Evolutionary conservation across 768 basidiomycete species (phyloP).

Genomic region (Leccinum broughii): DNA sequence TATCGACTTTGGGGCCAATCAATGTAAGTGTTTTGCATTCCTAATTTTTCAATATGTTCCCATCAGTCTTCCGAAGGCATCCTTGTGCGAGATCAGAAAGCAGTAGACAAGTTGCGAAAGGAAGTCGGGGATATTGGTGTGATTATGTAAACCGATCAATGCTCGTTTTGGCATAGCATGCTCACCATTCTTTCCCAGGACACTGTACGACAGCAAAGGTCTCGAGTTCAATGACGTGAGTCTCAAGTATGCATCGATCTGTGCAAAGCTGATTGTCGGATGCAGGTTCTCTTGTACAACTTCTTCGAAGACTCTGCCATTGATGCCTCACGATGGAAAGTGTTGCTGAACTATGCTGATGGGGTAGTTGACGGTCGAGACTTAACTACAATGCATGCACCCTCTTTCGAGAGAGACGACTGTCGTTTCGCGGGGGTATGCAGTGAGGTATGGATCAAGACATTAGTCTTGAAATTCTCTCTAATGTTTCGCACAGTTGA

Average conservation of each 20-base stretch:
- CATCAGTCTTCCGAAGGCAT: constrained; percentile 46
- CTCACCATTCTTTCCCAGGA: constrained; percentile 20
- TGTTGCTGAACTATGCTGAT: constrained; percentile 47
- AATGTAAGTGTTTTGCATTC: constrained; percentile 44
- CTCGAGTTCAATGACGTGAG: constrained; percentile 28
- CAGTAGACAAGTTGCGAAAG: constrained; percentile 45
- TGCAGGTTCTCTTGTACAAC: constrained; percentile 69
- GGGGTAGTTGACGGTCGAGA: constrained; percentile 17
- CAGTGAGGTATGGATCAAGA: constrained; percentile 45
- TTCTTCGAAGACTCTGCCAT: constrained; percentile 68
- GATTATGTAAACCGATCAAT: constrained; percentile 47
- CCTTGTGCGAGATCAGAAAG: constrained; percentile 61
- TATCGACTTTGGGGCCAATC: constrained; percentile 63
- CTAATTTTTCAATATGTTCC: neutral
- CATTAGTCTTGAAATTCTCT: neutral
- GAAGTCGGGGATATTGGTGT: constrained; percentile 60
- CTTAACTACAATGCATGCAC: constrained; percentile 32
- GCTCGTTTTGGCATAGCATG: neutral
- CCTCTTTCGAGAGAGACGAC: constrained; percentile 46
- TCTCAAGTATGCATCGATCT: neutral
- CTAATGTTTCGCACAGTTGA: constrained; percentile 44
- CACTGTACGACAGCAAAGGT: constrained; percentile 35
- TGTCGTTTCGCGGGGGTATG: constrained; percentile 55
- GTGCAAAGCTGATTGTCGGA: neutral
- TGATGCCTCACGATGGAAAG: constrained; percentile 56